phyloP scores from a whole-genome alignment of 2,329 filamentous ascomycete species.

The Clarireedia homoeocarpa region DNA sequence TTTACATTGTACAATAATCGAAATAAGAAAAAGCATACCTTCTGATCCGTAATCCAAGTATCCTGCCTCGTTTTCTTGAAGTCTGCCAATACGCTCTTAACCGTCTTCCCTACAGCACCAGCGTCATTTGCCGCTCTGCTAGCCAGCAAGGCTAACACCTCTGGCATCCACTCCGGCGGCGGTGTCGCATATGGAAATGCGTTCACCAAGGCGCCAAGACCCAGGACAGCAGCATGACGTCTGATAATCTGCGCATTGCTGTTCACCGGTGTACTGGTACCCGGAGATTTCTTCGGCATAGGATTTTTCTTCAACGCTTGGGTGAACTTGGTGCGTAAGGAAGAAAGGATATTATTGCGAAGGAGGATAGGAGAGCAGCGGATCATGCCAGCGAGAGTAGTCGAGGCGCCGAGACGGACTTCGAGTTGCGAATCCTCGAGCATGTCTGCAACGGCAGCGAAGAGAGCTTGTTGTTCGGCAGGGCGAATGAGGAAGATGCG shows the following conservation, averaged over 20 bases:
- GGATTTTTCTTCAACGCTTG: conserved; percentile 73
- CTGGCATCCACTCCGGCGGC: conserved; percentile 88
- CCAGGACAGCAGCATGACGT: conserved; percentile 85
- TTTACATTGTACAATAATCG: conserved; percentile 9
- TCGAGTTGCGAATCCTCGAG: conserved; percentile 85
- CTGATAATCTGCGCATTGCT: conserved; percentile 70
- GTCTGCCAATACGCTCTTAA: conserved; percentile 87
- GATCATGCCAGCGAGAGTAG: conserved; percentile 94
- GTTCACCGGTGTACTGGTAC: conserved; percentile 63
- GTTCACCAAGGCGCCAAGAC: conserved; percentile 82
- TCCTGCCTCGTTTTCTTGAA: conserved; percentile 99
- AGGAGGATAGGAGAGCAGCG: conserved; percentile 80
- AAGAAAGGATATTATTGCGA: conserved; percentile 67
- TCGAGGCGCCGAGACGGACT: conserved; percentile 85
- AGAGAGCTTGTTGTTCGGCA: conserved; percentile 69
- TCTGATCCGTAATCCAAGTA: conserved; percentile 96
- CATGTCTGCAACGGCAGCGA: conserved; percentile 94
- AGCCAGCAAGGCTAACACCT: conserved; percentile 78
- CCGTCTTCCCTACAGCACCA: conserved; percentile 89
- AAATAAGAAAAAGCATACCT: conserved; percentile 53
- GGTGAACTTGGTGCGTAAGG: conserved; percentile 74
- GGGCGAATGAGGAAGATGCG: conserved; percentile 79
- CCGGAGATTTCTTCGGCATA: conserved; percentile 66
- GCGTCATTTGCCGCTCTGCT: conserved; percentile 79
- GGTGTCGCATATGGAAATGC: conserved; percentile 95